Evolutionary conservation across 83 land plant species (phyloP).

Genomic region (Thuja plicata): DNA sequence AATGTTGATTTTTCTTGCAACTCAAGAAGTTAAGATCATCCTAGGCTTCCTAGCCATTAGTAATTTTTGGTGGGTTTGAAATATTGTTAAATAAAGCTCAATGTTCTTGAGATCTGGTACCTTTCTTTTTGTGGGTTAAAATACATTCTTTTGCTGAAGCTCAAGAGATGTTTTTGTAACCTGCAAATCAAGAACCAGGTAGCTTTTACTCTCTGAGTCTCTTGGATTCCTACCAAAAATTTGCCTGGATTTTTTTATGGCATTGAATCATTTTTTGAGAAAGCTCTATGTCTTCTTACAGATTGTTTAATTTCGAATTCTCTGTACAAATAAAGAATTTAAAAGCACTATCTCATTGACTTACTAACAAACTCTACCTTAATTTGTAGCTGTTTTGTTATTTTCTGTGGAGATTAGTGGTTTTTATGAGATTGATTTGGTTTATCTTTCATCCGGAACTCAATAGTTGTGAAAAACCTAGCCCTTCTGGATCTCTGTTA

Average conservation of each 20-base stretch:
- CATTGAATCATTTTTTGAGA: not conserved
- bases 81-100: too few relatives aligned
- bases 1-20: too few relatives aligned
- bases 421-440: not conserved
- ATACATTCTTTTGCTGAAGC: not conserved
- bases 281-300: not conserved
- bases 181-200: not conserved
- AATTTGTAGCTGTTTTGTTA: not conserved
- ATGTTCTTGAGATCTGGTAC: not conserved
- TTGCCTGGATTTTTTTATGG: not conserved
- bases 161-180: not conserved
- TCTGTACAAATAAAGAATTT: not conserved
- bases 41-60: not conserved
- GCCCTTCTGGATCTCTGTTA: not conserved
- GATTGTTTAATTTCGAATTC: not conserved
- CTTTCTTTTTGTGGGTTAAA: not conserved
- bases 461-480: not conserved
- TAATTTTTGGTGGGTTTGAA: not conserved
- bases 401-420: not conserved
- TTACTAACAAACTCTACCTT: too few relatives aligned
- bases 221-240: not conserved
- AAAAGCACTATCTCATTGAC: not conserved
- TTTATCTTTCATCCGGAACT: not conserved
- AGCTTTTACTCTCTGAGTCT: not conserved
- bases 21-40: not conserved